These are phyloP conservation scores for Drechslerella dactyloides DNA, from an alignment of 2,329 filamentous ascomycete species.

Conservation along the genomic window DNA sequence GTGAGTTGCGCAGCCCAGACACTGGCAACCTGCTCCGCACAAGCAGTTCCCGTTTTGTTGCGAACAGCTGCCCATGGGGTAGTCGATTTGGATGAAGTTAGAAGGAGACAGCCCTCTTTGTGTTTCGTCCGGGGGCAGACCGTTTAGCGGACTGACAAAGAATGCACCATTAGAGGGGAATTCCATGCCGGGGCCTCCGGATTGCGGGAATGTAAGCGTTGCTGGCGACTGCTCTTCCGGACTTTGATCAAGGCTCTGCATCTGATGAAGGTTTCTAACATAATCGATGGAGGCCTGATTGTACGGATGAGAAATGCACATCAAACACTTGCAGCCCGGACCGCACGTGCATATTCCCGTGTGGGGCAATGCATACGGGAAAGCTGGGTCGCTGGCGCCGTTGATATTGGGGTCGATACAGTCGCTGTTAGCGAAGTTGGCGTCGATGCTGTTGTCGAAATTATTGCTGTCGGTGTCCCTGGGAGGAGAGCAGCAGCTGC, in stretches of 20 bases:
- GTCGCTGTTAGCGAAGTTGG: no score
- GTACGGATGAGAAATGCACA: slow-evolving; percentile 61
- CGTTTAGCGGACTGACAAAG: no score
- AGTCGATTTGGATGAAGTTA: slow-evolving; percentile 53
- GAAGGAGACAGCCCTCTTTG: slow-evolving; percentile 54
- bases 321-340: slow-evolving; percentile 61
- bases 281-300: slow-evolving; percentile 61
- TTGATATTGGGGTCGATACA: no score
- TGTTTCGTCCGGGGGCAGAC: no score
- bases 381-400: neutral
- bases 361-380: slow-evolving; percentile 35
- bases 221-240: slow-evolving; percentile 49
- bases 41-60: slow-evolving; percentile 53
- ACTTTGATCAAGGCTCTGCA: slow-evolving; percentile 56
- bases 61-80: slow-evolving; percentile 52
- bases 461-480: neutral
- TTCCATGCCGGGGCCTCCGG: slow-evolving; percentile 4
- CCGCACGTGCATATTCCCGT: slow-evolving; percentile 60
- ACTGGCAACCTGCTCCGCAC: slow-evolving; percentile 55
- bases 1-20: slow-evolving; percentile 54
- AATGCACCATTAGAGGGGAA: no score
- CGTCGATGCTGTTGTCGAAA: no score
- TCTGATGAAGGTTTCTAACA: slow-evolving; percentile 61
- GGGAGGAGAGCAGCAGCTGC: slow-evolving; percentile 10
- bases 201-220: slow-evolving; percentile 39